Percentiles rank a stretch among this genome's conserved stretches.
Conservation (phyloP, 2,329 filamentous ascomycete species). For the Stromatinia cepivora region DNA sequence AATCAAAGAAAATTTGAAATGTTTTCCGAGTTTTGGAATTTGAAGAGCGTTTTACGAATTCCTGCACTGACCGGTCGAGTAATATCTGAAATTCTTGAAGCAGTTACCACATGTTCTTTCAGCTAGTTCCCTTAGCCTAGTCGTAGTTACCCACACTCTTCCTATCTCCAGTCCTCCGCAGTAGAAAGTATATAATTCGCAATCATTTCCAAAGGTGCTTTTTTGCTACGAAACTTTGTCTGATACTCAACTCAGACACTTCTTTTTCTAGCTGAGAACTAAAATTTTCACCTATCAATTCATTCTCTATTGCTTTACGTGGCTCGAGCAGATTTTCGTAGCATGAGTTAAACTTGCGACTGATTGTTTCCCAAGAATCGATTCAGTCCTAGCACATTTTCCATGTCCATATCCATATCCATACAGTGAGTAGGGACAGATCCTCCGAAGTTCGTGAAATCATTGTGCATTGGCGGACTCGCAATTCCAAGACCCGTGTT, state of each 20-base stretch:
- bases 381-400: neutral
- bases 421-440: too few relatives aligned
- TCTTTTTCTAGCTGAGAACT: neutral
- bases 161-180: neutral
- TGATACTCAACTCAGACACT: neutral
- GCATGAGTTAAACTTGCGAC: neutral
- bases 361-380: neutral
- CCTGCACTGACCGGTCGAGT: too few relatives aligned
- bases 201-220: neutral
- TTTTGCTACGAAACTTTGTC: neutral
- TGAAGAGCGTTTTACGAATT: too few relatives aligned
- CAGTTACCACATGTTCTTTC: neutral
- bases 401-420: neutral
- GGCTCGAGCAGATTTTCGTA: neutral
- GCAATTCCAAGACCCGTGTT: neutral
- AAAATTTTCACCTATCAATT: neutral
- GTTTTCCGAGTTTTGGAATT: too few relatives aligned
- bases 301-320: neutral
- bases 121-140: neutral
- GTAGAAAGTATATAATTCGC: neutral
- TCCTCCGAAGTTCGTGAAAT: neutral
- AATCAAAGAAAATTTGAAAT: too few relatives aligned
- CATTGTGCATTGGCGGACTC: neutral
- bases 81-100: neutral
- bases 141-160: slow-evolving; percentile 5